Percentiles rank a stretch among this genome's conserved stretches.
Evolutionary conservation across 1,139 yeast species (phyloP).

Genomic region (Diutina sp.): DNA sequence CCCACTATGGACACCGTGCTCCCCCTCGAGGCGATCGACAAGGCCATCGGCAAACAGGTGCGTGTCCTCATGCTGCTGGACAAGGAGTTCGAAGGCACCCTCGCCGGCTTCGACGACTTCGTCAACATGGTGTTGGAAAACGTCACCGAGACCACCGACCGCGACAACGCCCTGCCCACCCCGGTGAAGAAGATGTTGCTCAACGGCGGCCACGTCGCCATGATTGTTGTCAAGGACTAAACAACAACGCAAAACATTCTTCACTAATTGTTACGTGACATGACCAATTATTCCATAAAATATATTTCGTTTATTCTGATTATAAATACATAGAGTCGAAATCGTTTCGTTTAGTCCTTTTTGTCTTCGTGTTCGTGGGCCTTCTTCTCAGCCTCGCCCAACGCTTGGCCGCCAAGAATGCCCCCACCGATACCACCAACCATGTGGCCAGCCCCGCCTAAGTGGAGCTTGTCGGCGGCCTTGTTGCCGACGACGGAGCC

Average conservation of each 20-base stretch:
- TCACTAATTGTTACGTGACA: background rate
- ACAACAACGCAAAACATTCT: background rate
- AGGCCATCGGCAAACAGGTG: constrained; percentile 68
- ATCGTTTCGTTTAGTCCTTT: background rate
- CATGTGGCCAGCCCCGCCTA: background rate
- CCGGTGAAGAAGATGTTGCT: constrained; percentile 57
- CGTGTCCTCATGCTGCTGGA: constrained; percentile 68
- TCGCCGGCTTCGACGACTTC: constrained; percentile 89
- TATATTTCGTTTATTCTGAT: background rate
- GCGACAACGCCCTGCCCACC: constrained; percentile 14
- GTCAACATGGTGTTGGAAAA: constrained; percentile 85
- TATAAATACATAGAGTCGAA: background rate
- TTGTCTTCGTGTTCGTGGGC: background rate
- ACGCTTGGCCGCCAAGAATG: background rate
- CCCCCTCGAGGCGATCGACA: constrained; percentile 82
- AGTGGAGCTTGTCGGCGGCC: background rate
- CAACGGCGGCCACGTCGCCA: constrained; percentile 81
- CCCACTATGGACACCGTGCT: constrained; percentile 48
- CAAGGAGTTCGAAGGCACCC: constrained; percentile 71
- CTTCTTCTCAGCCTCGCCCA: background rate
- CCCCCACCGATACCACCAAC: background rate
- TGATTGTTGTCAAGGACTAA: constrained; percentile 20
- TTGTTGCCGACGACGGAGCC: background rate
- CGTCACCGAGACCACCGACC: constrained; percentile 14
- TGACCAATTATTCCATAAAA: background rate